Base-by-base conservation (phyloP, 345 rosid species). In the Arabidopsis suecica region DNA sequence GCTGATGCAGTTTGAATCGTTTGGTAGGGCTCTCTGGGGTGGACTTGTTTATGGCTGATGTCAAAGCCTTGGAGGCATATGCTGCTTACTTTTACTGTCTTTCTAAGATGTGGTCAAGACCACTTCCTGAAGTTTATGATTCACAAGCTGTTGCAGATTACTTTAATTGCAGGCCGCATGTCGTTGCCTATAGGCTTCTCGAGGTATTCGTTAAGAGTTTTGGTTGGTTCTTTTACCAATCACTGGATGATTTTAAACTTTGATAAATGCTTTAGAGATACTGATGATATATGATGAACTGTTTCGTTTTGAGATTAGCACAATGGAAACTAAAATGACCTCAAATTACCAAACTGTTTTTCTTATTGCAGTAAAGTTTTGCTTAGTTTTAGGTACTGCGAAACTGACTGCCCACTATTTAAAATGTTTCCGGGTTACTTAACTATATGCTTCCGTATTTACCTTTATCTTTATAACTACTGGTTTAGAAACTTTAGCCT, bases 21-120 rank as follows among this genome's bases (percentile, higher is more conserved):
- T 47, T 77, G 66, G 61, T 87, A 93, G 97, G 85, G 68, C 88
- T 94, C 70, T 69, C 91, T 61, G 89, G 93, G 68, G 79, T 87
- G 82, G 96, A 94, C 79, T 86, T 94, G 81, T 65, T 94, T 48
- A 87, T 88, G 93, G 97, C 97, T 77, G 98, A 94, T 78, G 86
- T 94, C 44, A 85, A 86, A 82, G 97, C 97, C n/a, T 77, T 94
- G 83, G 88, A 91, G 80, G 88, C 89, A 32, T 94, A 94, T 80
- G 81, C 81, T 61, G 71, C 75, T 60, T 91, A 88, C 81, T 78
- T 87, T 71, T 88, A 91, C 78, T 83, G 73, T 71, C 77, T 78
- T 18, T 85, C 93, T 25, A 88, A 84, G 84, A 37, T 82, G 51
- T 94, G 97, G 96, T 91, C 97, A 37, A 89, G 85, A 86, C 95